A percentile compares a stretch with the other conserved stretches of the same genome.
phyloP scores from a whole-genome alignment of 2,329 filamentous ascomycete species.

The Hypomyces perniciosus region DNA sequence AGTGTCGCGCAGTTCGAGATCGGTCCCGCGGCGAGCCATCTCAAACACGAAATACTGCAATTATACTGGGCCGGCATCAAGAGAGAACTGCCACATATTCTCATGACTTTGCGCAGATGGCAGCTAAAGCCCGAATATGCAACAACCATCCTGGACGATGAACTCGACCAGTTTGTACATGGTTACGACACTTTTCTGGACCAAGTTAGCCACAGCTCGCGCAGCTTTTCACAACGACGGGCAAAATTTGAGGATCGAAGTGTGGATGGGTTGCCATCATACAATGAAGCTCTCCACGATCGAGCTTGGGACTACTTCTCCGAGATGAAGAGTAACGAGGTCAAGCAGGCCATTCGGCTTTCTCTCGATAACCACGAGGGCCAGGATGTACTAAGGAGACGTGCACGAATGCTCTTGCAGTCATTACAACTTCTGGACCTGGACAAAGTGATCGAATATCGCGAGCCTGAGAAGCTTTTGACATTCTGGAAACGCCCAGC shows the following conservation, averaged over 20 bases:
- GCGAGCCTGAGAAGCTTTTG: slow-evolving; percentile 18
- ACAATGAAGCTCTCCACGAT: slow-evolving; percentile 17
- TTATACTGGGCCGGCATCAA: slow-evolving; percentile 34
- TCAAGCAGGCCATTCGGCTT: slow-evolving; percentile 12
- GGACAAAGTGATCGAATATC: slow-evolving; percentile 33
- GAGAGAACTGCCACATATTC: slow-evolving; percentile 28
- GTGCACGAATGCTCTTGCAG: slow-evolving; percentile 28
- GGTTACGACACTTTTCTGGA: slow-evolving; percentile 36
- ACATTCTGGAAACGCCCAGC: slow-evolving; percentile 22
- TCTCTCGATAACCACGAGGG: slow-evolving; percentile 3
- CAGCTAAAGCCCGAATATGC: slow-evolving; percentile 18
- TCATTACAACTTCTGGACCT: slow-evolving; percentile 31
- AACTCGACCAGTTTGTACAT: slow-evolving; percentile 25
- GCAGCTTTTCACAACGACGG: slow-evolving; percentile 24
- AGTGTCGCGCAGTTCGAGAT: slow-evolving; percentile 1
- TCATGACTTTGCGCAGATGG: slow-evolving; percentile 30
- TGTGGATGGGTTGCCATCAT: slow-evolving; percentile 14
- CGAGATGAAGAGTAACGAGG: slow-evolving; percentile 18
- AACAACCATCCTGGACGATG: slow-evolving; percentile 17
- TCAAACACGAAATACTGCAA: slow-evolving; percentile 6
- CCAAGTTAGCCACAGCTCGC: slow-evolving; percentile 27
- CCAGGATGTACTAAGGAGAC: slow-evolving; percentile 12
- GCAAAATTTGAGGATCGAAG: not conserved
- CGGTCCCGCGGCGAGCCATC: slow-evolving; percentile 6
- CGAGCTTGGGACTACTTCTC: slow-evolving; percentile 20